A percentile compares a stretch with the other conserved stretches of the same genome.
Evolutionary conservation across 306 rosid genomes (phyloP).

Genomic region (Vigna unguiculata): DNA sequence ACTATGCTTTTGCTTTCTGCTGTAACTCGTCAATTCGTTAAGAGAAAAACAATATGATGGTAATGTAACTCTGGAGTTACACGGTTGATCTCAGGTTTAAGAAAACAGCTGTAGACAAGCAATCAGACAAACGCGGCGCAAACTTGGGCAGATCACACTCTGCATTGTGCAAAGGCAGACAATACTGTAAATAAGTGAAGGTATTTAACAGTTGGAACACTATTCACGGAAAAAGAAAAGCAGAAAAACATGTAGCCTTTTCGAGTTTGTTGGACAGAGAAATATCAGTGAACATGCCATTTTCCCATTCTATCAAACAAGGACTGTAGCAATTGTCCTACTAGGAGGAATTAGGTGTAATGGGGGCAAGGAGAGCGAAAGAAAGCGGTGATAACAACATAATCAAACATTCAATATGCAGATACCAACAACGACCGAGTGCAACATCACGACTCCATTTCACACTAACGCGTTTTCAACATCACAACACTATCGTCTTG

Average conservation of each 20-base stretch:
- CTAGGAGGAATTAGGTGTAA: not conserved
- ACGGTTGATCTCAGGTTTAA: not conserved
- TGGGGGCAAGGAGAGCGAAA: not conserved
- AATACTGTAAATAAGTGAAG: not conserved
- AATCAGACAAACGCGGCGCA: slow-evolving; percentile 3
- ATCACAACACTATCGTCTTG: slow-evolving; percentile 20
- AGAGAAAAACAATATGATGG: not conserved
- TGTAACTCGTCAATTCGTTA: not conserved
- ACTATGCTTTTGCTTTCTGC: not conserved
- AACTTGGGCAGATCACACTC: slow-evolving; percentile 19
- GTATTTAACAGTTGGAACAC: slow-evolving; percentile 2
- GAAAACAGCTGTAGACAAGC: too few species aligned
- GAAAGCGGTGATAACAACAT: slow-evolving; percentile 1
- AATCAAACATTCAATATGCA: not conserved
- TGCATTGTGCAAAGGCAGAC: slow-evolving; percentile 3
- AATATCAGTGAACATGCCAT: slow-evolving; percentile 19
- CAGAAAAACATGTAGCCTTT: not conserved
- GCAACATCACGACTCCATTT: slow-evolving; percentile 24
- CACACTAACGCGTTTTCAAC: not conserved
- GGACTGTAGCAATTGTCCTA: slow-evolving; percentile 1
- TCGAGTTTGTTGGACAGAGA: slow-evolving; percentile 17
- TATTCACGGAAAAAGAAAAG: not conserved
- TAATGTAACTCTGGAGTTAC: not conserved
- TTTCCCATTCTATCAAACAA: slow-evolving; percentile 9
- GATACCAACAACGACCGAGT: not conserved